These are phyloP conservation scores for Sporothrix brasiliensis DNA, from an alignment of 2,329 filamentous ascomycete species.

Conservation along the genomic window DNA sequence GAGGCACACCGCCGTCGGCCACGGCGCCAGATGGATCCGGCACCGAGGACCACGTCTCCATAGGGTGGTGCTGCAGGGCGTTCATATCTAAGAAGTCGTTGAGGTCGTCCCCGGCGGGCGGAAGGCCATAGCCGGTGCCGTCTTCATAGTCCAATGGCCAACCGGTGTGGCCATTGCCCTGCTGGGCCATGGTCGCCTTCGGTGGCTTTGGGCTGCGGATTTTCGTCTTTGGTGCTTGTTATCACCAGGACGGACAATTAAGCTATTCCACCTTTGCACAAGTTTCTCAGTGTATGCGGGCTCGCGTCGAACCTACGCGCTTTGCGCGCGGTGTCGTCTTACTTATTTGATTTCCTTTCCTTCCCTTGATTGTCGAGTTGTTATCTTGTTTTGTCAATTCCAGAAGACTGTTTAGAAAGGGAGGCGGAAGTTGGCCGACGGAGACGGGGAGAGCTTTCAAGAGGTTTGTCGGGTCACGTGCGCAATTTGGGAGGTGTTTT, in stretches of 20 bases:
- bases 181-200: slow-evolving; percentile 34
- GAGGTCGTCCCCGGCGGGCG: slow-evolving; percentile 28
- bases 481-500: not conserved
- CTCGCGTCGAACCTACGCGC: slow-evolving; percentile 1
- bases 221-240: slow-evolving; percentile 21
- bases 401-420: not conserved
- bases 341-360: not conserved
- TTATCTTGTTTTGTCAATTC: not conserved
- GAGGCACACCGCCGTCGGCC: not conserved
- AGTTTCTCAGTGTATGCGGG: not conserved
- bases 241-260: slow-evolving; percentile 23
- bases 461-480: slow-evolving; percentile 17
- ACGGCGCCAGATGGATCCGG: not conserved
- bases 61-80: slow-evolving; percentile 31
- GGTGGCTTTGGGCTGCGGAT: not conserved
- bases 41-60: slow-evolving; percentile 30
- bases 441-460: not conserved
- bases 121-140: slow-evolving; percentile 29
- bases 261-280: not conserved
- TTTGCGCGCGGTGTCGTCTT: slow-evolving; percentile 1
- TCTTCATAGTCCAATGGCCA: slow-evolving; percentile 35
- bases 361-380: not conserved
- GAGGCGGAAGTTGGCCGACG: not conserved
- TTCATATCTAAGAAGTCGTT: slow-evolving; percentile 31
- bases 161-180: slow-evolving; percentile 32